A percentile compares a stretch with the other conserved stretches of the same genome.
Evolutionary conservation across 768 basidiomycete species (phyloP).

Genomic region (Boletus sensibilis): DNA sequence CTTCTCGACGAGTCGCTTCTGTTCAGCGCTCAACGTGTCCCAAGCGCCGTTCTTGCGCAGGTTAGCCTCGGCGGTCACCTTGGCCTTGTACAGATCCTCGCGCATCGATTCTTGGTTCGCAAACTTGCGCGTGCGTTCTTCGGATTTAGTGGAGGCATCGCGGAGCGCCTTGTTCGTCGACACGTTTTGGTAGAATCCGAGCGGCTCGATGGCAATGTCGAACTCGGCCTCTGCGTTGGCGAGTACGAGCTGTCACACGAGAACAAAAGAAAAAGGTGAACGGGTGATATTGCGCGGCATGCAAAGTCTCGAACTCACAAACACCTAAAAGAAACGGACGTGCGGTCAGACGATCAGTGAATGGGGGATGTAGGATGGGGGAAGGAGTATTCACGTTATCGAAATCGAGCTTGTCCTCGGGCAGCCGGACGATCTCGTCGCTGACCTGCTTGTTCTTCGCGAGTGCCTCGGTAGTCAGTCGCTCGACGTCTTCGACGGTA

Average conservation of each 20-base stretch:
- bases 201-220: slow-evolving; percentile 52
- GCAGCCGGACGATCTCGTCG: slow-evolving; percentile 62
- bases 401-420: slow-evolving; percentile 60
- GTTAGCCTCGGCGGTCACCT: slow-evolving; percentile 67
- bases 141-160: slow-evolving; percentile 75
- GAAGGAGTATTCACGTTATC: slow-evolving; percentile 50
- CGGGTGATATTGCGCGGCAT: neutral
- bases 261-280: slow-evolving; percentile 5
- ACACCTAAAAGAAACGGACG: slow-evolving; percentile 51
- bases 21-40: slow-evolving; percentile 63
- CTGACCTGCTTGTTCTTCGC: slow-evolving; percentile 52
- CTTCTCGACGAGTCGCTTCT: slow-evolving; percentile 77
- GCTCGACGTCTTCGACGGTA: slow-evolving; percentile 57
- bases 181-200: slow-evolving; percentile 82
- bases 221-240: slow-evolving; percentile 56
- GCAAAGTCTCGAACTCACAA: slow-evolving; percentile 52
- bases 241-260: slow-evolving; percentile 49
- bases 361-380: fast-evolving
- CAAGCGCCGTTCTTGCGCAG: slow-evolving; percentile 59
- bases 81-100: slow-evolving; percentile 74
- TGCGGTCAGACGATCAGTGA: neutral
- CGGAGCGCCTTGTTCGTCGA: slow-evolving; percentile 72
- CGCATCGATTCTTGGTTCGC: slow-evolving; percentile 79
- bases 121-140: slow-evolving; percentile 68
- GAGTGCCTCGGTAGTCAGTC: slow-evolving; percentile 59